Base-by-base conservation (phyloP, 2,329 filamentous ascomycete species). In the Didymella lethalis region DNA sequence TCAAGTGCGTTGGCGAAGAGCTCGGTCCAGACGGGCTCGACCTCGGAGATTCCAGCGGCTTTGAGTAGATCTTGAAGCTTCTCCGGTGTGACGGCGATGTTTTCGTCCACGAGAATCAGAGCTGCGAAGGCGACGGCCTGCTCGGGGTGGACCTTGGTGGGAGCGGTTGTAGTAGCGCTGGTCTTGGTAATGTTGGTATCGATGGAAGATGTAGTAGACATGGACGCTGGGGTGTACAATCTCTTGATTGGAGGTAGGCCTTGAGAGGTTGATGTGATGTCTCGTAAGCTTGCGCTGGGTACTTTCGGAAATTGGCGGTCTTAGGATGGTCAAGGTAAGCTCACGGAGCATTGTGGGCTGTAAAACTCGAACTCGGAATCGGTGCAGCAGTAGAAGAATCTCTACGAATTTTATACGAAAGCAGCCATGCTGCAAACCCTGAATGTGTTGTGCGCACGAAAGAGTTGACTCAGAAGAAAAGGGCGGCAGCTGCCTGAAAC, bases 91-190 rank as follows among this genome's bases (percentile, higher is more conserved):
- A 98, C 92, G 78, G 96, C 92, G 79, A 98, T 83, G 84, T 88
- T 90, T 76, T 97, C 94, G 88, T 99, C 95, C 82, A 94, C 94
- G 82, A 98, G 92, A 87, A 98, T 97, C 83, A 99, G 90, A 82
- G 94, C 92, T 80, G 95, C 95, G 88, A 97, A 98, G 79, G 94
- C 96, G 80, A 89, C 88, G 80, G 94, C 94, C 82, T 57, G 64
- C 44, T 72, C 69, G 23, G 67, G 60, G n/a, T 63, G 65, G 61
- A 64, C 54, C 20, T 41, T 54, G 41, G 16, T 25, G 41, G 38
- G 7, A 5, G 29, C 29, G 2, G 32, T 25, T 8, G 50, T 32
- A 6, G 48, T 48, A 3, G 36, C 7, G 8, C n/a, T 23, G 29
- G 34, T 44, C 38, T n/a, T 40, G 31, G 50, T 29, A 5, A 26